Percentiles rank a stretch among this genome's conserved stretches.
Evolutionary conservation across 257 asterid species (phyloP).

Genomic region (Solanum lignicaule): DNA sequence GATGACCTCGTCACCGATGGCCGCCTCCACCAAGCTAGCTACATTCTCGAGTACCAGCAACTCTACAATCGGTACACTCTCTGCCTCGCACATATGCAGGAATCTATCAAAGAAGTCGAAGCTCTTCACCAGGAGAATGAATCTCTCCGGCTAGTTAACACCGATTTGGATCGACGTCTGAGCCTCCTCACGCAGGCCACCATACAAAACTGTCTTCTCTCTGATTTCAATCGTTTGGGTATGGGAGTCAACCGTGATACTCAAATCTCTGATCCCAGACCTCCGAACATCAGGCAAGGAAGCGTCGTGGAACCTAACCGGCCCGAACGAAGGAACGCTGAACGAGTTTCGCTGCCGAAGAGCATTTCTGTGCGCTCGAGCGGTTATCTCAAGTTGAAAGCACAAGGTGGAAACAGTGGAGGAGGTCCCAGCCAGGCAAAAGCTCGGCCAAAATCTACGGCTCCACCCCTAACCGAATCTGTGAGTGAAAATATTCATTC

Average conservation of each 20-base stretch:
- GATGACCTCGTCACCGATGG: conserved; percentile 20
- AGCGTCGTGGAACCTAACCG: conserved; percentile 20
- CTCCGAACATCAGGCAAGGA: conserved; percentile 5
- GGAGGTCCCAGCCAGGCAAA: conserved; percentile 19
- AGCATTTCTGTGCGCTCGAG: conserved; percentile 71
- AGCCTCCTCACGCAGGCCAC: conserved; percentile 31
- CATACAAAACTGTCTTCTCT: conserved; percentile 52
- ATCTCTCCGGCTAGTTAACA: conserved; percentile 43
- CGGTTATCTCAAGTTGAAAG: conserved; percentile 42
- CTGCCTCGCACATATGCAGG: conserved; percentile 47
- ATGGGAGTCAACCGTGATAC: conserved; percentile 12
- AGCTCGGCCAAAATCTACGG: conserved; percentile 14
- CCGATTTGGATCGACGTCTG: conserved; percentile 60
- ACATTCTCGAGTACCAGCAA: conserved; percentile 60
- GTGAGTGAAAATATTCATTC: conserved; percentile 27
- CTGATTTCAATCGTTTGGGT: conserved; percentile 53
- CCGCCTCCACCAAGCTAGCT: conserved; percentile 33
- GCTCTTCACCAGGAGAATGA: conserved; percentile 54
- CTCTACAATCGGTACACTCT: conserved; percentile 56
- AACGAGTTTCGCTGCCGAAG: conserved; percentile 52
- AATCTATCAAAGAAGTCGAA: conserved; percentile 45
- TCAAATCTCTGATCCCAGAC: conserved; percentile 5
- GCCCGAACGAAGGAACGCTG: conserved; percentile 22
- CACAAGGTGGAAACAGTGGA: background rate
- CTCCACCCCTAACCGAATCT: conserved; percentile 12